Percentiles rank a stretch among this genome's conserved stretches.
These are phyloP conservation scores for Galerina sulciceps DNA, from an alignment of 768 basidiomycete species.

Conservation along the genomic window DNA sequence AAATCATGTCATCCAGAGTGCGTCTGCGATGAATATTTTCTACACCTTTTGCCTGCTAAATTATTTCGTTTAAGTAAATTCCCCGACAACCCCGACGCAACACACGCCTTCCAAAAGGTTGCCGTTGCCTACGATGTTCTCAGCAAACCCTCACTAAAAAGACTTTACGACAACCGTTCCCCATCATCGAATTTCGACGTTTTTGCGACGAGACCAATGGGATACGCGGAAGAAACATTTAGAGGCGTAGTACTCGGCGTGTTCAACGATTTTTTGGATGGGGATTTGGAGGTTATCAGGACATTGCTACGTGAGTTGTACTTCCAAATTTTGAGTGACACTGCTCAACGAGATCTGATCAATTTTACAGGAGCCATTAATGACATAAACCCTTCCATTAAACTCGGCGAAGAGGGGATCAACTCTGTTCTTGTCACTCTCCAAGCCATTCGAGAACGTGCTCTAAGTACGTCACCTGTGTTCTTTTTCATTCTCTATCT, in stretches of 20 bases:
- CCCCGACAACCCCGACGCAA: constrained; percentile 75
- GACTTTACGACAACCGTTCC: constrained; percentile 67
- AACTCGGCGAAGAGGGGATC: constrained; percentile 79
- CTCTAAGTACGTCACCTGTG: constrained; percentile 60
- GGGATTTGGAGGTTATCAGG: constrained; percentile 85
- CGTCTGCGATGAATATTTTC: constrained; percentile 29
- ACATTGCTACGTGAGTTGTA: constrained; percentile 65
- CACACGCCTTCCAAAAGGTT: constrained; percentile 85
- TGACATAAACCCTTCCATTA: constrained; percentile 79
- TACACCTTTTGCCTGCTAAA: constrained; percentile 1
- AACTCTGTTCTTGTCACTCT: constrained; percentile 74
- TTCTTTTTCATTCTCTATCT: background rate
- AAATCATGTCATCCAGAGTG: constrained; percentile 87
- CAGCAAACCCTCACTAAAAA: constrained; percentile 69
- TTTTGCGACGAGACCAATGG: constrained; percentile 53
- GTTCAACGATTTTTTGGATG: constrained; percentile 83
- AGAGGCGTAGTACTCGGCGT: constrained; percentile 73
- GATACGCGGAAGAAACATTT: constrained; percentile 80
- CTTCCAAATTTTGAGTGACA: background rate
- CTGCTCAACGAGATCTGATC: background rate
- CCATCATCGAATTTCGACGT: constrained; percentile 53
- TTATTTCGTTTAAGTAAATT: constrained; percentile 64
- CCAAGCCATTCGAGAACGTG: constrained; percentile 70
- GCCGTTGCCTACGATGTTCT: constrained; percentile 84
- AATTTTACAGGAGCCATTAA: constrained; percentile 65